Percentiles rank a stretch among this genome's conserved stretches.
Conservation (phyloP, 2,329 filamentous ascomycete species). For the Verticillium longisporum region DNA sequence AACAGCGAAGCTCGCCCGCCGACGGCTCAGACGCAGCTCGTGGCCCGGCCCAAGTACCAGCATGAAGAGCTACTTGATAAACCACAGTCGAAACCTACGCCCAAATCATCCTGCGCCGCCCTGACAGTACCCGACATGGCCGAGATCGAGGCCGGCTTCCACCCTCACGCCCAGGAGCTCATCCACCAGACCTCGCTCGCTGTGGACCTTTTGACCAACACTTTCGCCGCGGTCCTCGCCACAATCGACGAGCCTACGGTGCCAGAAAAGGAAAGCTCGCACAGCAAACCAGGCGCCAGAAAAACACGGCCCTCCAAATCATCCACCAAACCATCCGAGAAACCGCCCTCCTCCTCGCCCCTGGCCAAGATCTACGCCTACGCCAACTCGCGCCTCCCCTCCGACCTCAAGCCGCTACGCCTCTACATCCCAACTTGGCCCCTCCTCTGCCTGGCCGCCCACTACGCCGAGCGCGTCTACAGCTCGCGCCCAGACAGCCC, state of each 20-base stretch:
- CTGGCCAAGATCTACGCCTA: conserved; percentile 76
- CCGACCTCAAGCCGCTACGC: conserved; percentile 58
- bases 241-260: conserved; percentile 1
- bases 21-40: not conserved
- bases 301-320: not conserved
- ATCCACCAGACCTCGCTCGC: not conserved
- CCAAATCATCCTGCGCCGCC: not conserved
- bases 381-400: conserved; percentile 67
- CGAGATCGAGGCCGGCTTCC: not conserved
- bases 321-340: not conserved
- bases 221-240: not conserved
- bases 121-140: not conserved
- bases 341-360: conserved; percentile 24
- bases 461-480: conserved; percentile 72
- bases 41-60: not conserved
- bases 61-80: not conserved
- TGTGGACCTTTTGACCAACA: not conserved
- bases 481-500: conserved; percentile 55
- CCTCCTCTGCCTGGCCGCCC: conserved; percentile 70
- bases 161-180: not conserved
- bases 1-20: not conserved
- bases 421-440: conserved; percentile 71
- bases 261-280: conserved; percentile 1
- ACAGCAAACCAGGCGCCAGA: not conserved
- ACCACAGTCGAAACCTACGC: not conserved